Percentiles rank a stretch among this genome's conserved stretches.
These are phyloP conservation scores for Pleomassaria siparia DNA, from an alignment of 2,329 filamentous ascomycete species.

Conservation along the genomic window DNA sequence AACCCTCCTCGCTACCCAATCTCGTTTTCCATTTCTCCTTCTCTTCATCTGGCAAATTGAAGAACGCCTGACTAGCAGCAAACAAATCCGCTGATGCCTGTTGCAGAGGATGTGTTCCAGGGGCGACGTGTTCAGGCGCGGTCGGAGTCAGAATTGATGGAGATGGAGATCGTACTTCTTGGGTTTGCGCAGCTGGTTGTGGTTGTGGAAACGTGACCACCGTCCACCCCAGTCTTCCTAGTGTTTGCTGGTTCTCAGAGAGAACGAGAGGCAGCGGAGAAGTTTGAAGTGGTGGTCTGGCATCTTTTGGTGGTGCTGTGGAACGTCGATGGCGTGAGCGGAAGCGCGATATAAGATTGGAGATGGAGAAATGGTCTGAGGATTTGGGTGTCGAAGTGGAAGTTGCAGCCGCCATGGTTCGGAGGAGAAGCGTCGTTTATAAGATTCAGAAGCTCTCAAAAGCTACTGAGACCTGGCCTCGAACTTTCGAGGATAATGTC, in stretches of 20 bases:
- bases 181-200: not conserved
- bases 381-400: conserved; percentile 16
- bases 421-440: not conserved
- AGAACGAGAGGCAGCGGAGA: conserved; percentile 35
- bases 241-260: conserved; percentile 32
- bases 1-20: conserved; percentile 41
- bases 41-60: conserved; percentile 23
- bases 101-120: conserved; percentile 31
- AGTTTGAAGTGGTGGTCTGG: conserved; percentile 22
- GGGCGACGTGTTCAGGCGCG: not conserved
- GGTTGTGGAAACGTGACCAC: conserved; percentile 34
- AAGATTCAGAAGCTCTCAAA: not conserved
- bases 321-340: conserved; percentile 18
- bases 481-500: not conserved
- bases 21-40: conserved; percentile 36
- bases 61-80: conserved; percentile 33
- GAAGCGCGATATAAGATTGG: conserved; percentile 31
- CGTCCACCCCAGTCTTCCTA: conserved; percentile 39
- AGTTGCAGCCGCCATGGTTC: conserved; percentile 22
- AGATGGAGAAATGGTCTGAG: conserved; percentile 24
- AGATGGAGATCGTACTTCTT: not conserved
- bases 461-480: no score
- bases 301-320: conserved; percentile 10
- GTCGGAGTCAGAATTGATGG: not conserved
- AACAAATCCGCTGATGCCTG: conserved; percentile 32